Evolutionary conservation across 345 rosid genomes (phyloP), one percentile per base, ranked within the genome.

Genomic region (Eucalyptus decipiens): DNA sequence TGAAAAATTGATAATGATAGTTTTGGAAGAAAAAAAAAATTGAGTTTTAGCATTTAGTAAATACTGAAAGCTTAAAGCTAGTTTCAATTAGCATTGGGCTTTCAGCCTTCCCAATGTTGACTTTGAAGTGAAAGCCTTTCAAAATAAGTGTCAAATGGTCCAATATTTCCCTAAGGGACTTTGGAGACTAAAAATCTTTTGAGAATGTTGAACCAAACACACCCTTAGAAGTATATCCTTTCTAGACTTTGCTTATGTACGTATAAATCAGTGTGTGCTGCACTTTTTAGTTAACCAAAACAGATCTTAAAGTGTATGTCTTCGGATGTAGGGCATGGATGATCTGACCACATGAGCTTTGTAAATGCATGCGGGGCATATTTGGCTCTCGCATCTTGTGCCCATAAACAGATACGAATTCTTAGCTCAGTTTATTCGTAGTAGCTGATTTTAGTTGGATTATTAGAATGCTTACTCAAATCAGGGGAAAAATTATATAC

Each of bases 111-210:
- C 3, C 19, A 50, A 16, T 16, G 1, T 50, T 6, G 52, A 50
- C 8, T 50, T 50, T 50, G 52, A 50, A 50, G 18, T 50, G 52
- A 50, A 50, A 50, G 52, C 1, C 19, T 1, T 50, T 50, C 52
- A 15, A 50, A 50, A 50, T 50, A 50, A 50, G 18, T 50, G 7
- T 1, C 1, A 15, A 1, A 49, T 1, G 0, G 1, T 49, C 0
- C 6, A 49, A 1, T 49, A 49, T 49, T 49, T 49, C 3, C 0
- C 1, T 49, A 49, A 49, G 17, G 3, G 7, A 18, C 18, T 50
- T 50, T 15, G 18, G 18, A 50, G 0, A 50, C 0, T 50, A 1
- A 50, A 15, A 5, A 5, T 50, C 3, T 50, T 50, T 50, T 15
- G 52, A 50, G 18, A 50, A 50, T 50, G 3, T 50, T 50, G 18